phyloP scores from a whole-genome alignment of 495 filamentous ascomycete genomes.

The Tuber microsphaerosporum region DNA sequence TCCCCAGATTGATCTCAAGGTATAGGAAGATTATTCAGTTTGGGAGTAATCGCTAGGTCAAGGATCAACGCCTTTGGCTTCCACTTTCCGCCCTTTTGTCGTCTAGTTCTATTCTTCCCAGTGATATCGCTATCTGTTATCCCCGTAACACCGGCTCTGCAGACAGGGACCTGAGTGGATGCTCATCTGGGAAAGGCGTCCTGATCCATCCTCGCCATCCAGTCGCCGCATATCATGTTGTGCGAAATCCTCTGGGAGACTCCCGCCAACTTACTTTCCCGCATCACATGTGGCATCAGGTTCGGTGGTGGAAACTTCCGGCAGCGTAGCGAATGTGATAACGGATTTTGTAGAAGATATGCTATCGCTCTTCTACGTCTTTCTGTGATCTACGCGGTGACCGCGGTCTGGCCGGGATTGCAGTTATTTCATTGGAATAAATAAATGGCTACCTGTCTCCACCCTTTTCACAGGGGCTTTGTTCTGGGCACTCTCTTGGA shows the following conservation, averaged over 20 bases:
- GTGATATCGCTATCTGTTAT: too few species aligned
- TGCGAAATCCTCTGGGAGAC: not conserved
- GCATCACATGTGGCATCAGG: not conserved
- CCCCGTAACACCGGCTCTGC: too few species aligned
- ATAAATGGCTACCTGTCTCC: slow-evolving; percentile 29
- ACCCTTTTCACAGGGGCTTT: slow-evolving; percentile 18
- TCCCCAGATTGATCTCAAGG: too few species aligned
- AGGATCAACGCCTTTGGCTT: too few species aligned
- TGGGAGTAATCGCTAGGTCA: too few species aligned
- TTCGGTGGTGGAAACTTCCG: not conserved
- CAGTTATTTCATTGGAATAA: slow-evolving; percentile 18
- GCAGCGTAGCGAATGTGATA: not conserved
- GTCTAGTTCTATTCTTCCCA: too few species aligned
- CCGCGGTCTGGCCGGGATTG: not conserved
- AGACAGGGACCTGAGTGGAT: too few species aligned
- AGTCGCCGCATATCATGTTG: too few species aligned
- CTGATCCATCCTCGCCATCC: too few species aligned
- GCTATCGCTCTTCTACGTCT: slow-evolving; percentile 13
- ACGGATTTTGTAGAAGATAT: slow-evolving; percentile 11
- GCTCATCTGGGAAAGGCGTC: too few species aligned
- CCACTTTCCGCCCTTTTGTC: too few species aligned
- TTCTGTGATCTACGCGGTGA: slow-evolving; percentile 19
- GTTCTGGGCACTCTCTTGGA: not conserved
- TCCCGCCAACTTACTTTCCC: not conserved
- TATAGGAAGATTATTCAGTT: too few species aligned